Percentiles rank a stretch among this genome's conserved stretches.
Evolutionary conservation across 2,329 filamentous ascomycete genomes (phyloP).

Genomic region (Ambrosiella cleistominuta): DNA sequence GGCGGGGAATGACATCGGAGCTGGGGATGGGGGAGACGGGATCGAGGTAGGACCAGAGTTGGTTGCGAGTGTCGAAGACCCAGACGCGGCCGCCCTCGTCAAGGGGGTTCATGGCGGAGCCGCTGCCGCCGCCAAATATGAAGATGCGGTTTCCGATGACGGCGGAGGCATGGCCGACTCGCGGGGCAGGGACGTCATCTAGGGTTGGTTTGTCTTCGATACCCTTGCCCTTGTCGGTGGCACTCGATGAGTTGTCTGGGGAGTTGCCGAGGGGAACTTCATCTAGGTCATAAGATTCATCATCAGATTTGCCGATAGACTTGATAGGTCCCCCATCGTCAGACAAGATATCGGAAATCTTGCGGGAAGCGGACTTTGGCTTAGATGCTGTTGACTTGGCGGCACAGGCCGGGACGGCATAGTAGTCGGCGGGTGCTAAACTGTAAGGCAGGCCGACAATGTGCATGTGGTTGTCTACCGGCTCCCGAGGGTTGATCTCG

Average conservation of each 20-base stretch:
- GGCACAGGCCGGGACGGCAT: slow-evolving; percentile 30
- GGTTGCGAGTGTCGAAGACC: slow-evolving; percentile 50
- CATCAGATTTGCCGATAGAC: slow-evolving; percentile 17
- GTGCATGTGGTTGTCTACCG: slow-evolving; percentile 57
- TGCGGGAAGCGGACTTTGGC: slow-evolving; percentile 16
- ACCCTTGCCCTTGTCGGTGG: slow-evolving; percentile 25
- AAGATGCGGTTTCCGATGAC: slow-evolving; percentile 55
- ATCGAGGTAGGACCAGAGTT: slow-evolving; percentile 46
- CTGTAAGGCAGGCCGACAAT: slow-evolving; percentile 42
- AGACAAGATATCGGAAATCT: slow-evolving; percentile 4
- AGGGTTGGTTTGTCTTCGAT: slow-evolving; percentile 16
- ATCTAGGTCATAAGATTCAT: slow-evolving; percentile 19
- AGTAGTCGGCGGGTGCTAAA: slow-evolving; percentile 41
- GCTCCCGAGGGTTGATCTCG: slow-evolving; percentile 47
- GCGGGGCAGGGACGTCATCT: slow-evolving; percentile 40
- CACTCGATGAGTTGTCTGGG: slow-evolving; percentile 12
- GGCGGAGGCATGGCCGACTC: slow-evolving; percentile 57
- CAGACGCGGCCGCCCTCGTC: slow-evolving; percentile 61
- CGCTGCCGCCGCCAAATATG: slow-evolving; percentile 64
- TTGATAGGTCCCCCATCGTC: slow-evolving; percentile 11
- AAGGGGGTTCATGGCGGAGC: slow-evolving; percentile 48
- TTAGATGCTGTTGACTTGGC: slow-evolving; percentile 17
- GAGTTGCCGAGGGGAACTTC: slow-evolving; percentile 25
- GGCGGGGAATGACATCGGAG: slow-evolving; percentile 25
- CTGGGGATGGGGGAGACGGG: slow-evolving; percentile 32